Evolutionary conservation across 176 grass and related monocot genomes (phyloP), one percentile per base, ranked within the genome.

Genomic region (Microstegium vimineum): DNA sequence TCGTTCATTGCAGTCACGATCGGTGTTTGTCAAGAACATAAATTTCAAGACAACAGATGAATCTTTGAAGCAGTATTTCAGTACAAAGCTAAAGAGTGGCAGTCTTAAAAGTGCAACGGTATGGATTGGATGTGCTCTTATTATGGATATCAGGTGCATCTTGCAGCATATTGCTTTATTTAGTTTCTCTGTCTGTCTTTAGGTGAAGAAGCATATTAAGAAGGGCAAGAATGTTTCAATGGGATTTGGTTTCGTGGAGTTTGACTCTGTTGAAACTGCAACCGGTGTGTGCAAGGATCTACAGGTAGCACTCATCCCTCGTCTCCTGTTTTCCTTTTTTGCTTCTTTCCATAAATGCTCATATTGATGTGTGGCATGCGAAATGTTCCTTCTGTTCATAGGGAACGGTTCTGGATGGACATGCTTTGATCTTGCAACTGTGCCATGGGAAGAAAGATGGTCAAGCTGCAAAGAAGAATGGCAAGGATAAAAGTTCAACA

Each of bases 181-280:
- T 3, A 62, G 34, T 27, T 88, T 81, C 71, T 86, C 23, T 27
- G 4, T 38, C 61, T 79, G 35, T 86, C 7, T 51, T 51, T 20
- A 51, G 47, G 93, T 98, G 40, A 91, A 95, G 66, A 98, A 93
- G 74, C 92, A 98, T 78, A 22, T 88, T 76, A 98, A 95, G 71
- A 91, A 95, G 67, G 96, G 90, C 37, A 98, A 95, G 87, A 88
- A 84, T 86, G 90, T 98, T 51, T 51, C 96, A 0, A 98, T 95
- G 90, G 96, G 96, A 86, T 98, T 93, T 86, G 96, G 96, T 49
- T 98, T 98, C 9, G 79, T 95, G 59, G 96, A 98, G 85, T 95
- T 98, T 82, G 96, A 98, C 70, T 95, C 93, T 2, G 67, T 98
- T 59, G 96, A 98, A 88, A 98, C 89, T 41, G 93, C 93, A 75